A percentile compares a stretch with the other conserved stretches of the same genome.
These are phyloP conservation scores for Tulasnella sp. DNA, from an alignment of 768 basidiomycete species.

Conservation along the genomic window DNA sequence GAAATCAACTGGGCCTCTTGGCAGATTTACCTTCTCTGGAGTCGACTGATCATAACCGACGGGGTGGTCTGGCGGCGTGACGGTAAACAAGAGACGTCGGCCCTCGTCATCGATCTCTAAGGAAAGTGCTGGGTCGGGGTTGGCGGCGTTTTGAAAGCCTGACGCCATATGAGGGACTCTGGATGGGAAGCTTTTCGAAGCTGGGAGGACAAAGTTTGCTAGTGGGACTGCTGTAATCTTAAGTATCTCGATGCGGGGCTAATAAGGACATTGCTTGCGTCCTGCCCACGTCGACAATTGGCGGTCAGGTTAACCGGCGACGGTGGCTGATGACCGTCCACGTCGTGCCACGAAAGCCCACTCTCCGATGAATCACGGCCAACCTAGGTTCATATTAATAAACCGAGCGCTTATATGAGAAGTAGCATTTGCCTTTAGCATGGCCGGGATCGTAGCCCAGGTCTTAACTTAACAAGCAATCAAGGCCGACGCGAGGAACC, in stretches of 20 bases:
- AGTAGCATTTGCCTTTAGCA: background rate
- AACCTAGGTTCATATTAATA: background rate
- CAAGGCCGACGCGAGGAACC: background rate
- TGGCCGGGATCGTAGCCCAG: background rate
- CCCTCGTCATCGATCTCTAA: background rate
- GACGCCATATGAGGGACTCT: background rate
- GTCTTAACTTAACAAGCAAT: background rate
- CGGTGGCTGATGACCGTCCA: background rate
- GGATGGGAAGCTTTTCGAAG: background rate
- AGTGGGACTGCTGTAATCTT: background rate
- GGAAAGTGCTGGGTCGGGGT: background rate
- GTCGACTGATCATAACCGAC: background rate
- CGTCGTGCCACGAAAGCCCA: background rate
- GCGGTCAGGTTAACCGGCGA: background rate
- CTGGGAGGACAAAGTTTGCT: background rate
- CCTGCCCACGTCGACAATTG: background rate
- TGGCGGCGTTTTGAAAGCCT: background rate
- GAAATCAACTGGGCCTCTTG: slow-evolving; percentile 2
- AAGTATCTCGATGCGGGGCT: background rate
- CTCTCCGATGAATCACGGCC: background rate
- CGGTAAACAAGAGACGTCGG: background rate
- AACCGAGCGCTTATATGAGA: background rate
- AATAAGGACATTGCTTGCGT: background rate
- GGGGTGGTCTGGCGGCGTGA: background rate
- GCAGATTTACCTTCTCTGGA: background rate